Evolutionary conservation across 192 early-diverging fungal genomes (phyloP).

Genomic region (Linderina pennispora): DNA sequence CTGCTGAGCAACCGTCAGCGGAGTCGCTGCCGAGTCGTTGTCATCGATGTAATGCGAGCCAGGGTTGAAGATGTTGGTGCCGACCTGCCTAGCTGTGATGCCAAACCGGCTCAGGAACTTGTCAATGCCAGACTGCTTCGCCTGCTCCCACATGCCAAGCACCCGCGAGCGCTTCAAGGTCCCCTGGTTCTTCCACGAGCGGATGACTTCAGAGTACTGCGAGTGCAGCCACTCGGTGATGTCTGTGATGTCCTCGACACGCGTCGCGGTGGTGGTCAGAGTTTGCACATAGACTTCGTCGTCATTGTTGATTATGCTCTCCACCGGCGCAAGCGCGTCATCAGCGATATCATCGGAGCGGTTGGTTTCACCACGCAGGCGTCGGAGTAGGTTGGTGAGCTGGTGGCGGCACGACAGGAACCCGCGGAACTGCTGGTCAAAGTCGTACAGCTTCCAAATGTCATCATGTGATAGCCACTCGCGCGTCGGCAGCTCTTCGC

Average conservation of each 20-base stretch:
- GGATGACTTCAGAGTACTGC: constrained; percentile 44
- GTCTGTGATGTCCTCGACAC: constrained; percentile 61
- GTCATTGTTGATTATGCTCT: constrained; percentile 1
- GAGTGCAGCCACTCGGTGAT: constrained; percentile 59
- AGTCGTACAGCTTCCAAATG: constrained; percentile 86
- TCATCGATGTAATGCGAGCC: constrained; percentile 30
- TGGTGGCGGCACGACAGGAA: constrained; percentile 59
- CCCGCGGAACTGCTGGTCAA: constrained; percentile 69
- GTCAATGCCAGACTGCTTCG: constrained; percentile 32
- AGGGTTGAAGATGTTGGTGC: constrained; percentile 50
- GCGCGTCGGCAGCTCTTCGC: constrained; percentile 23
- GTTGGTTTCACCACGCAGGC: constrained; percentile 39
- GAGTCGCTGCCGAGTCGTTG: not conserved
- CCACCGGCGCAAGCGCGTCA: not conserved
- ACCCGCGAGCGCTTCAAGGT: constrained; percentile 36
- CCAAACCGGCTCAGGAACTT: constrained; percentile 45
- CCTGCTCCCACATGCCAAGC: constrained; percentile 34
- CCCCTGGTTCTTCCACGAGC: constrained; percentile 9
- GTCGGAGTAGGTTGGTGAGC: constrained; percentile 44
- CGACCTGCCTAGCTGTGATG: constrained; percentile 55
- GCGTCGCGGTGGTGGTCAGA: constrained; percentile 11
- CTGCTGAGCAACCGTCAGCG: constrained; percentile 19
- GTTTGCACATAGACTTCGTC: constrained; percentile 22
- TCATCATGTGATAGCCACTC: constrained; percentile 63
- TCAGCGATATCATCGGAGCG: not conserved